Evolutionary conservation across 768 basidiomycete species (phyloP).

Genomic region (Podaxis sp.): DNA sequence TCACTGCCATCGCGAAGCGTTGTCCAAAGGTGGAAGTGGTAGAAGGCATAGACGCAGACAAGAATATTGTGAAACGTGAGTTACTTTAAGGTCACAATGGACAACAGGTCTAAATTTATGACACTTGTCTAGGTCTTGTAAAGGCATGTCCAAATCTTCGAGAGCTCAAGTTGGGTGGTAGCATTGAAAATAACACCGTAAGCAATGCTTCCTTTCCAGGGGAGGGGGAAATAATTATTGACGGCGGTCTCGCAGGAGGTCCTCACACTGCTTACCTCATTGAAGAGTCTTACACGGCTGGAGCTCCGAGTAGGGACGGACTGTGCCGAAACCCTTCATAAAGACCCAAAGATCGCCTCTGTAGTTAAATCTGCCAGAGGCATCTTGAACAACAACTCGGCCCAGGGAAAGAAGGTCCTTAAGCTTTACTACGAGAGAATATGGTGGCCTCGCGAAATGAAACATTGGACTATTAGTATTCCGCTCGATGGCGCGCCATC

Average conservation of each 20-base stretch:
- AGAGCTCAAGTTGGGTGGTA: not conserved
- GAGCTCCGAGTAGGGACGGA: not conserved
- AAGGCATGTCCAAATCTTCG: conserved; percentile 7
- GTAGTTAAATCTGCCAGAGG: not conserved
- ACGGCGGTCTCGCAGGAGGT: not conserved
- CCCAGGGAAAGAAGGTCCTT: not conserved
- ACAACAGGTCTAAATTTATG: too few species aligned
- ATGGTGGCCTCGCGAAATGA: not conserved
- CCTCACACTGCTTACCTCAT: not conserved
- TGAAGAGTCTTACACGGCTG: not conserved
- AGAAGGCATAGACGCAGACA: conserved; percentile 20
- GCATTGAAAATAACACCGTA: not conserved
- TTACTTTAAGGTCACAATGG: not conserved
- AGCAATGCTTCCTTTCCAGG: not conserved
- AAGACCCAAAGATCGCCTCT: not conserved
- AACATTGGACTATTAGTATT: not conserved
- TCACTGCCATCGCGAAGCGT: conserved; percentile 22
- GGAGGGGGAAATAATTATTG: not conserved
- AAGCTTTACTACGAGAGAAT: not conserved
- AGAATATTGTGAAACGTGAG: conserved; percentile 23
- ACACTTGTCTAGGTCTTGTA: not conserved
- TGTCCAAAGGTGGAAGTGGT: conserved; percentile 27
- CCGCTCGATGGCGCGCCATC: not conserved
- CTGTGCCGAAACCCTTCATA: not conserved
- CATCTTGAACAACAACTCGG: not conserved